A percentile compares a stretch with the other conserved stretches of the same genome.
phyloP scores from a whole-genome alignment of 1,284 basidiomycete genomes.

The Cutaneotrichosporon sp. region DNA sequence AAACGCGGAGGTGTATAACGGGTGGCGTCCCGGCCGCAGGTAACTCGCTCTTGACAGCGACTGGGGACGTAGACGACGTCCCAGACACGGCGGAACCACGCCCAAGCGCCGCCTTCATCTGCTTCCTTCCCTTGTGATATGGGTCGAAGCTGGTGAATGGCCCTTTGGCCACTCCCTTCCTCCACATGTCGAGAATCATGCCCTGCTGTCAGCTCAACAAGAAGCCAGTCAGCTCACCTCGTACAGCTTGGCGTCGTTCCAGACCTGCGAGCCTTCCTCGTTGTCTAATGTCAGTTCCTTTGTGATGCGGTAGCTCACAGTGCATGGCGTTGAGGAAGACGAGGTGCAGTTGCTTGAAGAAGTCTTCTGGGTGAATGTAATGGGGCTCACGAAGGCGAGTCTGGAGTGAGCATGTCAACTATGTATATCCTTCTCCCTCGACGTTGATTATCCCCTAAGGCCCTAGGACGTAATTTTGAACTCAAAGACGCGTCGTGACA shows the following conservation, averaged over 20 bases:
- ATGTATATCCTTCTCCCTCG: background rate
- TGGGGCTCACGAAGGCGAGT: slow-evolving; percentile 32
- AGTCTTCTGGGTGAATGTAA: slow-evolving; percentile 41
- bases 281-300: slow-evolving; percentile 38
- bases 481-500: too few species aligned
- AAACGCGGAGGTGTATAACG: slow-evolving; percentile 22
- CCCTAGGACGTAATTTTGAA: too few species aligned
- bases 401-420: slow-evolving; percentile 23
- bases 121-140: slow-evolving; percentile 22
- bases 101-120: slow-evolving; percentile 13
- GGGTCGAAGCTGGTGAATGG: slow-evolving; percentile 29
- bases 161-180: slow-evolving; percentile 19
- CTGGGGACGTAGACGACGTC: slow-evolving; percentile 4
- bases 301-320: slow-evolving; percentile 33
- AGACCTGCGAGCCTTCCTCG: slow-evolving; percentile 47
- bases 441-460: too few species aligned
- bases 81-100: slow-evolving; percentile 10
- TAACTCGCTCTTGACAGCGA: slow-evolving; percentile 6
- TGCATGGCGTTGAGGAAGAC: slow-evolving; percentile 53
- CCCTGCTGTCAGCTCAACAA: slow-evolving; percentile 20
- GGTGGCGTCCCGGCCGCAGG: slow-evolving; percentile 12
- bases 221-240: slow-evolving; percentile 32
- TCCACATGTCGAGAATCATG: slow-evolving; percentile 40
- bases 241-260: slow-evolving; percentile 44
- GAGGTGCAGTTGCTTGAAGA: slow-evolving; percentile 50